Evolutionary conservation across 495 filamentous ascomycete species (phyloP).

Genomic region (Daldinia decipiens): DNA sequence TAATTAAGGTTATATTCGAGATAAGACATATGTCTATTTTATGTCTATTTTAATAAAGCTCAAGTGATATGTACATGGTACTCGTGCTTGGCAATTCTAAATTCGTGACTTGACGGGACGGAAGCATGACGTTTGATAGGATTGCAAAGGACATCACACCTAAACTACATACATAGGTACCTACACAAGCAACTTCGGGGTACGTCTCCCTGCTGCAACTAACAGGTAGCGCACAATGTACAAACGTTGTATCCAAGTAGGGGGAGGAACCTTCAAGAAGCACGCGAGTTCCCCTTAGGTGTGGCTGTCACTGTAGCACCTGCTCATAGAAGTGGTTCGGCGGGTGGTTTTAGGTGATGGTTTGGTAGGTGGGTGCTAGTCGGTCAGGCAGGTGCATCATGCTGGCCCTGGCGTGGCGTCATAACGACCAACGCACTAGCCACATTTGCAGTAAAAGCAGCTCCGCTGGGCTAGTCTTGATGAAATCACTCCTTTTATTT

Average conservation of each 20-base stretch:
- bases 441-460: slow-evolving; percentile 34
- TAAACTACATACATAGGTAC: too few relatives aligned
- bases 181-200: background rate
- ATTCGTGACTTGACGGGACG: slow-evolving; percentile 28
- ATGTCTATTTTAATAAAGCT: background rate
- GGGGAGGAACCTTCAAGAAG: slow-evolving; percentile 1
- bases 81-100: background rate
- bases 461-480: slow-evolving; percentile 29
- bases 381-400: slow-evolving; percentile 39
- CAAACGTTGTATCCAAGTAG: background rate
- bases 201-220: background rate
- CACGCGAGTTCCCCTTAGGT: slow-evolving; percentile 7
- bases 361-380: slow-evolving; percentile 18
- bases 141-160: background rate
- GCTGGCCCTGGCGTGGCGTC: slow-evolving; percentile 40
- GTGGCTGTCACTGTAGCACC: slow-evolving; percentile 33
- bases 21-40: too few relatives aligned
- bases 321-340: slow-evolving; percentile 5
- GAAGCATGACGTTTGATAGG: slow-evolving; percentile 32
- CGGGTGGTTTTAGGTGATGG: slow-evolving; percentile 2
- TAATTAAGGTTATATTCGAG: too few relatives aligned
- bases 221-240: background rate
- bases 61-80: background rate
- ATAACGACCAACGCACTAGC: slow-evolving; percentile 40
- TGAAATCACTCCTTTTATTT: slow-evolving; percentile 41